Percentiles rank a stretch among this genome's conserved stretches.
Evolutionary conservation across 257 asterid genomes (phyloP).

Genomic region (Anisodus tanguticus): DNA sequence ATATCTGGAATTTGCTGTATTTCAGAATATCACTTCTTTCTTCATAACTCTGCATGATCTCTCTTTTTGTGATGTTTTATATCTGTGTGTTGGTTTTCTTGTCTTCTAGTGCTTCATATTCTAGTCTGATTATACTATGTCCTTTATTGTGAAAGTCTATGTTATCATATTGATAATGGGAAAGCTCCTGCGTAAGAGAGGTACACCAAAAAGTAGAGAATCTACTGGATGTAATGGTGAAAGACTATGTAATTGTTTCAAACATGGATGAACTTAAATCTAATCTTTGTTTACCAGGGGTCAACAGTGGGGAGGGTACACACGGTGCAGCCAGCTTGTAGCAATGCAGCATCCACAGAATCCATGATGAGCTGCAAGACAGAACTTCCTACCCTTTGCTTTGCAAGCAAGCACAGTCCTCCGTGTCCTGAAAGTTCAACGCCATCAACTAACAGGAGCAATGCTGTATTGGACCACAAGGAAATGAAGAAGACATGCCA

Average conservation of each 20-base stretch:
- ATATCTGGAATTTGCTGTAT: not conserved
- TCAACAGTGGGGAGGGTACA: constrained; percentile 53
- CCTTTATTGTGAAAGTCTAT: constrained; percentile 14
- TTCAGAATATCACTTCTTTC: too few relatives aligned
- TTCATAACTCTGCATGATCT: too few relatives aligned
- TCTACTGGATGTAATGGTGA: not conserved
- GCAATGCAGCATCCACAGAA: constrained; percentile 84
- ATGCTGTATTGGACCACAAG: constrained; percentile 90
- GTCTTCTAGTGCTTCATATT: not conserved
- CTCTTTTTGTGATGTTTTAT: not conserved
- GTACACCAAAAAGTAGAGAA: not conserved
- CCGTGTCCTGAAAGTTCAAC: constrained; percentile 62
- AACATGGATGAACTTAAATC: constrained; percentile 18
- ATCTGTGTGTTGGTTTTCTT: not conserved
- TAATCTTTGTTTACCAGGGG: constrained; percentile 47
- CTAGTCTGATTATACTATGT: not conserved
- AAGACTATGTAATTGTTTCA: not conserved
- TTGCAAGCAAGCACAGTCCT: constrained; percentile 57
- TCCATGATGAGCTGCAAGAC: constrained; percentile 80
- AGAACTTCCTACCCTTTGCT: constrained; percentile 72
- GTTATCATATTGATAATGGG: not conserved
- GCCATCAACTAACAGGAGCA: constrained; percentile 67
- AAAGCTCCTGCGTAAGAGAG: not conserved
- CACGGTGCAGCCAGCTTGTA: constrained; percentile 66
- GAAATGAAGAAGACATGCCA: constrained; percentile 89